These are phyloP conservation scores for Russula griseocarnosa DNA, from an alignment of 768 basidiomycete species.

Conservation along the genomic window DNA sequence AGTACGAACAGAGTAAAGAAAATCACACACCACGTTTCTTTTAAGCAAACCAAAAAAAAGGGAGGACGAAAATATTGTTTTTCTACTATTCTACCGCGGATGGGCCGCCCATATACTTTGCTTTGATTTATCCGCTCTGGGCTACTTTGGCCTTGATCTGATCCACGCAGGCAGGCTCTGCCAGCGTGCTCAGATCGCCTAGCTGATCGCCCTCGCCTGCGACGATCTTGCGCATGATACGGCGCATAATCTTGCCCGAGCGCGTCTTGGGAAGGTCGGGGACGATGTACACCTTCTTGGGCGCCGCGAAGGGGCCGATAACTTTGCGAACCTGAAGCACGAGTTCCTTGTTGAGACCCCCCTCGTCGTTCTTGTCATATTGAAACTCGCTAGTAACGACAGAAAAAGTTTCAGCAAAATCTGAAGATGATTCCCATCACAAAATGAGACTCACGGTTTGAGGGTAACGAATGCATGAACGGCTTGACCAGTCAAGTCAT, in stretches of 20 bases:
- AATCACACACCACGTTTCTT: not conserved
- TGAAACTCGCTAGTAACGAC: slow-evolving; percentile 61
- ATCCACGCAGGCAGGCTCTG: slow-evolving; percentile 84
- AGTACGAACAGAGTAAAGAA: not conserved
- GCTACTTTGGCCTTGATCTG: slow-evolving; percentile 78
- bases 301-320: slow-evolving; percentile 96
- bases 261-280: slow-evolving; percentile 90
- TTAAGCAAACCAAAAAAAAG: not conserved
- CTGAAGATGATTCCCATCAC: no score
- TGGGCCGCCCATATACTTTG: no score
- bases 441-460: slow-evolving; percentile 69
- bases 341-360: slow-evolving; percentile 76
- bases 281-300: slow-evolving; percentile 87
- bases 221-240: slow-evolving; percentile 95
- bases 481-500: slow-evolving; percentile 89
- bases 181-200: slow-evolving; percentile 90
- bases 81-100: not conserved
- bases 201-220: slow-evolving; percentile 93
- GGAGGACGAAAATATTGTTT: no score
- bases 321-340: slow-evolving; percentile 94
- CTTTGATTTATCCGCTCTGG: not conserved
- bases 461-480: slow-evolving; percentile 93
- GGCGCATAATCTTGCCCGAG: slow-evolving; percentile 95
- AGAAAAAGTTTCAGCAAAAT: not conserved
- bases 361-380: slow-evolving; percentile 66